Percentiles rank a stretch among this genome's conserved stretches.
Evolutionary conservation across 805 yeast genomes (phyloP).

Genomic region (Cephaloascus fragrans): DNA sequence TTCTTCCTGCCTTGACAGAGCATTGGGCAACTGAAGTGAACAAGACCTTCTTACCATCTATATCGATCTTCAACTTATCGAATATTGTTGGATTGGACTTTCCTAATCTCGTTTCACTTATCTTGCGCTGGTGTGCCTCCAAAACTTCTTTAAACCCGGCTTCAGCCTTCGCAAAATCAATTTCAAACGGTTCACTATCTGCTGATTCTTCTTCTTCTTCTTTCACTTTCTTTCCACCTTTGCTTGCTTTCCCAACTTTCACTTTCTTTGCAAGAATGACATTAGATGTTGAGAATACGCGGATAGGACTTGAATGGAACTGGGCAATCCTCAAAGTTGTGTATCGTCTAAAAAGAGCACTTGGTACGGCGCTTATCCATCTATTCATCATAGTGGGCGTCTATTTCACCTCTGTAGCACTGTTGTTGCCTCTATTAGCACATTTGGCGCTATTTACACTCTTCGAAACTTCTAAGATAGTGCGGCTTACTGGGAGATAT

Average conservation of each 20-base stretch:
- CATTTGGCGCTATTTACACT: too few species aligned
- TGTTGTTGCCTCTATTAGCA: too few species aligned
- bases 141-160: slow-evolving; percentile 36
- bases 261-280: not conserved
- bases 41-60: slow-evolving; percentile 31
- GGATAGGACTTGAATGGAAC: too few species aligned
- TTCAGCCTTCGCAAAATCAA: slow-evolving; percentile 27
- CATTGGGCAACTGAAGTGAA: slow-evolving; percentile 67
- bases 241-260: slow-evolving; percentile 1
- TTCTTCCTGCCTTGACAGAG: slow-evolving; percentile 53
- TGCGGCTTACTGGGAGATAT: too few species aligned
- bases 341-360: too few species aligned
- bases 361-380: too few species aligned
- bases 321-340: too few species aligned
- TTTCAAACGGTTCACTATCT: slow-evolving; percentile 8
- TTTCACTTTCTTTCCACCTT: slow-evolving; percentile 7
- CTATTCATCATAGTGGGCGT: too few species aligned
- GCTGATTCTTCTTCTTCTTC: slow-evolving; percentile 4
- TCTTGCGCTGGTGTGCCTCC: slow-evolving; percentile 41
- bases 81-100: slow-evolving; percentile 59
- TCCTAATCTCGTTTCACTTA: slow-evolving; percentile 61
- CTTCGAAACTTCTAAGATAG: too few species aligned
- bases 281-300: not conserved
- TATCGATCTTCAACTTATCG: slow-evolving; percentile 43
- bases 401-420: too few species aligned